A percentile compares a stretch with the other conserved stretches of the same genome.
phyloP scores from a whole-genome alignment of 1,139 yeast genomes.

The Scheffersomyces cryptocercus region DNA sequence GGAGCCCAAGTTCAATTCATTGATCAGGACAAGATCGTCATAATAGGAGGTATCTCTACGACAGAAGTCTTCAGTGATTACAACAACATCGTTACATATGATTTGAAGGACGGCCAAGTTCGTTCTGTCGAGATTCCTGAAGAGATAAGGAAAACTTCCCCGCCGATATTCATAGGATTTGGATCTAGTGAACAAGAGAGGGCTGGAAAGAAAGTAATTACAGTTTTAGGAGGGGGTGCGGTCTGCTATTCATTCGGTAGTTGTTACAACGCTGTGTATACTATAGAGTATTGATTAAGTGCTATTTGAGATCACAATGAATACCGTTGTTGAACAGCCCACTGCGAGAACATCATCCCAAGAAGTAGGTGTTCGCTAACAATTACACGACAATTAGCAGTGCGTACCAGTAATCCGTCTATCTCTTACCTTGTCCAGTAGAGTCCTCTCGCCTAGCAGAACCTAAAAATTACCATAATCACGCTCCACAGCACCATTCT shows the following conservation, averaged over 20 bases:
- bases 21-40: slow-evolving; percentile 29
- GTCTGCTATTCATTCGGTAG: slow-evolving; percentile 86
- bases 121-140: slow-evolving; percentile 29
- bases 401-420: too few species aligned
- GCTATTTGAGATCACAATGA: too few species aligned
- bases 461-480: too few species aligned
- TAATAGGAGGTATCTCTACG: slow-evolving; percentile 66
- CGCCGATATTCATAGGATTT: slow-evolving; percentile 66
- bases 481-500: too few species aligned
- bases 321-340: neutral
- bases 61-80: slow-evolving; percentile 33
- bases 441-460: too few species aligned
- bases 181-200: slow-evolving; percentile 29
- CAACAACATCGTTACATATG: slow-evolving; percentile 39
- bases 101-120: slow-evolving; percentile 20
- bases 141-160: slow-evolving; percentile 32
- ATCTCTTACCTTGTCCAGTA: too few species aligned
- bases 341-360: neutral
- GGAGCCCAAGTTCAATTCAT: slow-evolving; percentile 41
- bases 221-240: slow-evolving; percentile 71
- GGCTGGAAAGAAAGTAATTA: slow-evolving; percentile 7
- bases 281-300: neutral
- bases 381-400: too few species aligned
- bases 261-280: slow-evolving; percentile 46
- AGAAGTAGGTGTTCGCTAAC: neutral